Conservation (phyloP, 1,284 basidiomycete genomes). For the Cutaneotrichosporon sp. region DNA sequence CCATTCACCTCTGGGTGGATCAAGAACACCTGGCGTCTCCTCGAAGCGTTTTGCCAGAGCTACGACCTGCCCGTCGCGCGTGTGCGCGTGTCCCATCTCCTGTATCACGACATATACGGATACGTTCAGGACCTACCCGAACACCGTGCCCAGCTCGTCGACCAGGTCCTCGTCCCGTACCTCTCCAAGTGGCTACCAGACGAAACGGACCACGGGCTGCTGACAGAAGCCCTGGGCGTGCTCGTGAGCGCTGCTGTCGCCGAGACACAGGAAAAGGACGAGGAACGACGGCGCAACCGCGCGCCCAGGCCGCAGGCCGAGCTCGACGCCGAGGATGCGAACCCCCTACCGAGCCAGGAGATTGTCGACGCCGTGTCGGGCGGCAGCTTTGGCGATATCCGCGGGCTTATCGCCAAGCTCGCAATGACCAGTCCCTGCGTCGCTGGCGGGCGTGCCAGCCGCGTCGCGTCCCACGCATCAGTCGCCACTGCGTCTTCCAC, state of each 20-base stretch:
- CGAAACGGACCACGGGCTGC: conserved; percentile 43
- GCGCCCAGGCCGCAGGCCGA: conserved; percentile 20
- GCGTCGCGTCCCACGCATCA: background rate
- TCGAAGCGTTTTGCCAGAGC: conserved; percentile 46
- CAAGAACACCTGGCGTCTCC: conserved; percentile 48
- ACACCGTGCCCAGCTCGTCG: conserved; percentile 44
- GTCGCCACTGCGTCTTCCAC: background rate
- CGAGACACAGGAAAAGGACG: conserved; percentile 47
- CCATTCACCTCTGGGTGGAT: conserved; percentile 52
- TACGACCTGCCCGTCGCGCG: conserved; percentile 30
- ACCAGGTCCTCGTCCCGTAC: conserved; percentile 48
- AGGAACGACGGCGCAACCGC: conserved; percentile 30
- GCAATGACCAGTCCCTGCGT: conserved; percentile 38
- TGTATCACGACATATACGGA: conserved; percentile 48
- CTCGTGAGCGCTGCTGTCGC: conserved; percentile 46
- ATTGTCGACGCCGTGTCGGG: conserved; percentile 27
- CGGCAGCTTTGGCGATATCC: conserved; percentile 43
- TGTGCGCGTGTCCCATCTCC: conserved; percentile 36
- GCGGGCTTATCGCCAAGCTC: conserved; percentile 38
- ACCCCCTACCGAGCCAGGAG: conserved; percentile 25
- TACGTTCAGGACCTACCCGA: conserved; percentile 47
- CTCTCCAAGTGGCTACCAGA: conserved; percentile 44
- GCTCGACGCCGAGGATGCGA: conserved; percentile 34
- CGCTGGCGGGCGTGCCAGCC: background rate
- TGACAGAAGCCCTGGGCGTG: conserved; percentile 37